Percentiles rank a stretch among this genome's conserved stretches.
These are phyloP conservation scores for Coprinellus micaceus DNA, from an alignment of 768 basidiomycete genomes.

Conservation along the genomic window DNA sequence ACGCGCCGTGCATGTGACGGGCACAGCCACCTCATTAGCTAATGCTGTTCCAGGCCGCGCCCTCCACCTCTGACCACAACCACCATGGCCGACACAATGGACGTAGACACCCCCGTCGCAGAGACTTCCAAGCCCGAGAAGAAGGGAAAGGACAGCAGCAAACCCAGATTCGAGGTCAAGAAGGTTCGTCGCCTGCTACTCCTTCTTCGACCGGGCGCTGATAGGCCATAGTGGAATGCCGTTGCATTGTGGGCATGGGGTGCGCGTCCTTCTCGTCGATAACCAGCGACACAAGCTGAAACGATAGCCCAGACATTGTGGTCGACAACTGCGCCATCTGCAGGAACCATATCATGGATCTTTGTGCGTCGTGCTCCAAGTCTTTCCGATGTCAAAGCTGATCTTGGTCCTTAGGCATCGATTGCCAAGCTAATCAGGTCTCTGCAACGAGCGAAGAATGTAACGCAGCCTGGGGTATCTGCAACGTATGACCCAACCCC, in stretches of 20 bases:
- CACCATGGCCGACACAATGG: constrained; percentile 54
- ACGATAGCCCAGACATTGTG: constrained; percentile 87
- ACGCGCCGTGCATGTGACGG: constrained; percentile 22
- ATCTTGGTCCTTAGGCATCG: constrained; percentile 69
- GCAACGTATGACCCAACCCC: constrained; percentile 66
- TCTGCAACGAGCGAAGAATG: constrained; percentile 96
- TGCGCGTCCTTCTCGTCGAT: no score
- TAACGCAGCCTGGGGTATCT: constrained; percentile 98
- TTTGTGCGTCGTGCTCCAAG: constrained; percentile 62
- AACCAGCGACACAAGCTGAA: no score
- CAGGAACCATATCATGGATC: constrained; percentile 99
- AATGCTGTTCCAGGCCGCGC: constrained; percentile 2
- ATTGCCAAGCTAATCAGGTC: constrained; percentile 98
- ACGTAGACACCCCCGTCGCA: constrained; percentile 44
- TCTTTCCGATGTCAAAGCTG: constrained; percentile 4
- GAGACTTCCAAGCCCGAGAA: constrained; percentile 44
- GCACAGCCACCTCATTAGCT: constrained; percentile 8
- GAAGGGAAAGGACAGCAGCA: constrained; percentile 53
- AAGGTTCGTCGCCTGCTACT: constrained; percentile 57
- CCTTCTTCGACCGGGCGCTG: background rate
- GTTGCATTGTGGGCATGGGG: constrained; percentile 99
- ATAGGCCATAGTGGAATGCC: constrained; percentile 83
- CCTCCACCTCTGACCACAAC: background rate
- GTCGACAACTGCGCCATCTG: constrained; percentile 99
- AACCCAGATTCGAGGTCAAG: constrained; percentile 96